Conservation (phyloP, 2,329 filamentous ascomycete genomes). For the Arthrocladium fulminans region DNA sequence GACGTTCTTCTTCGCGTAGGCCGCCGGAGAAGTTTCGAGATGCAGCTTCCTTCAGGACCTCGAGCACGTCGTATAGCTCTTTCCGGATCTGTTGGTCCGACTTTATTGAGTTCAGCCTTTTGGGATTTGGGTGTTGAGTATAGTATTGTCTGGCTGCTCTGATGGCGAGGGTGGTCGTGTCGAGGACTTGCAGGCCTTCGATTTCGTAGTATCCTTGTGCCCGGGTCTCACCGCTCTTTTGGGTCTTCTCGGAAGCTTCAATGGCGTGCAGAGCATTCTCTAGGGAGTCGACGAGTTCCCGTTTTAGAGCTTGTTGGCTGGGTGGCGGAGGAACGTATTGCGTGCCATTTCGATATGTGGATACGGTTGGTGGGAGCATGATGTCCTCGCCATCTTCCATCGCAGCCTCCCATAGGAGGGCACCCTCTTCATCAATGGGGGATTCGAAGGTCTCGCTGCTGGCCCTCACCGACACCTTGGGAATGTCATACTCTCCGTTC, state of each 20-base stretch:
- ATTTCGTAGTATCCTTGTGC: slow-evolving; percentile 71
- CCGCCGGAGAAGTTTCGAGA: slow-evolving; percentile 77
- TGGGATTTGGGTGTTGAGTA: slow-evolving; percentile 79
- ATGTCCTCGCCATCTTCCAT: slow-evolving; percentile 59
- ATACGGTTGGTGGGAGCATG: slow-evolving; percentile 93
- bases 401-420: slow-evolving; percentile 34
- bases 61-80: slow-evolving; percentile 77
- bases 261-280: slow-evolving; percentile 61
- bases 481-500: slow-evolving; percentile 35
- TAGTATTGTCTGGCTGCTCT: slow-evolving; percentile 94
- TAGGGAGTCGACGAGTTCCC: slow-evolving; percentile 58
- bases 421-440: slow-evolving; percentile 45
- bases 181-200: slow-evolving; percentile 83
- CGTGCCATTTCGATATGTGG: slow-evolving; percentile 83
- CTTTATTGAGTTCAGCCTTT: slow-evolving; percentile 76
- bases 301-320: slow-evolving; percentile 68
- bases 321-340: slow-evolving; percentile 77
- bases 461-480: slow-evolving; percentile 31
- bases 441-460: slow-evolving; percentile 41
- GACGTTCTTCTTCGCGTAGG: slow-evolving; percentile 66
- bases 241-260: slow-evolving; percentile 28
- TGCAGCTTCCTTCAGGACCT: slow-evolving; percentile 85
- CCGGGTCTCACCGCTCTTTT: slow-evolving; percentile 33
- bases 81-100: slow-evolving; percentile 76
- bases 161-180: slow-evolving; percentile 91